Conservation (phyloP, 2,329 filamentous ascomycete species). For the Phaeosphaeriaceae sp. region DNA sequence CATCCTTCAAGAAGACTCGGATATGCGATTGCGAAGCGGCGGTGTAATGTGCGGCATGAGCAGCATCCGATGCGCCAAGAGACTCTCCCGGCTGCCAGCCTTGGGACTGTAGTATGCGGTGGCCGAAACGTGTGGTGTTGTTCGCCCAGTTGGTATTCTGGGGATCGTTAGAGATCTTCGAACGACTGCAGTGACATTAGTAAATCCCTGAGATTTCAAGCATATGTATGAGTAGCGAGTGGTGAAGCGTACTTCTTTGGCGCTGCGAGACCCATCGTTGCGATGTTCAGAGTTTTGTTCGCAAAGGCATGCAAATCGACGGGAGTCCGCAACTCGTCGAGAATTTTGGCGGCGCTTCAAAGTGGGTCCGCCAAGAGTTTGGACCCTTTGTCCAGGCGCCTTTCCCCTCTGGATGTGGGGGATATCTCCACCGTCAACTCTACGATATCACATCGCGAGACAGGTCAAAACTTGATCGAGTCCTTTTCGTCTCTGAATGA, state of each 20-base stretch:
- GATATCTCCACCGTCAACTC: slow-evolving; percentile 3
- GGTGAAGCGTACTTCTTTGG: slow-evolving; percentile 65
- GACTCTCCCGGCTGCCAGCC: slow-evolving; percentile 89
- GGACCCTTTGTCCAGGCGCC: slow-evolving; percentile 6
- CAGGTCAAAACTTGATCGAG: background rate
- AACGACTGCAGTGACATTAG: slow-evolving; percentile 53
- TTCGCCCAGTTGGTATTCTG: slow-evolving; percentile 95
- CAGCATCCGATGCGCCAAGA: slow-evolving; percentile 78
- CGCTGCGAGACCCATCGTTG: slow-evolving; percentile 71
- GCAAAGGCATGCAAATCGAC: slow-evolving; percentile 11
- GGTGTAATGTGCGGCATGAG: slow-evolving; percentile 78
- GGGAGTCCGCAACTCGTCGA: slow-evolving; percentile 22
- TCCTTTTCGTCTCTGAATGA: background rate
- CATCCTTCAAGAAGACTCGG: slow-evolving; percentile 84
- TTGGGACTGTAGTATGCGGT: slow-evolving; percentile 84
- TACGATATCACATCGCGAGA: background rate
- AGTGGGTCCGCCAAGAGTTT: slow-evolving; percentile 38
- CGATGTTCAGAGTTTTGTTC: slow-evolving; percentile 9
- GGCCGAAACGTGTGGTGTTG: slow-evolving; percentile 82
- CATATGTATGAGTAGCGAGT: background rate
- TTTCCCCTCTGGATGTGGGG: slow-evolving; percentile 15
- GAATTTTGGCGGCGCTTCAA: slow-evolving; percentile 36
- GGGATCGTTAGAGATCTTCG: slow-evolving; percentile 86
- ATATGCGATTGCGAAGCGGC: slow-evolving; percentile 85
- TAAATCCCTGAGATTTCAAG: background rate